Percentiles rank a stretch among this genome's conserved stretches.
Conservation (phyloP, 495 filamentous ascomycete species). For the Tirmania nivea region DNA sequence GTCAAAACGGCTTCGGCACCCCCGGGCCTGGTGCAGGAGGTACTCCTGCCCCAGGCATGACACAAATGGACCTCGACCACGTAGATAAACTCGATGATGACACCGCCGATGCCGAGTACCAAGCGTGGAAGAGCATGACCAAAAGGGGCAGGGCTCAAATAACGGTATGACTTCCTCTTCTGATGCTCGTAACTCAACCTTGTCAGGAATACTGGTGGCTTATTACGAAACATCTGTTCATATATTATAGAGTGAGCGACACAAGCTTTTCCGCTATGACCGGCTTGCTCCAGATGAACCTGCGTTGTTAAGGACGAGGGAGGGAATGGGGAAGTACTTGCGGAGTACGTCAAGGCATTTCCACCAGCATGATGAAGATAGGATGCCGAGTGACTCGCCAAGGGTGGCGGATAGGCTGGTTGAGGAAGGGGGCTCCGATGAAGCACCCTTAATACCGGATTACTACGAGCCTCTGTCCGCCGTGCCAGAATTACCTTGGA, state of each 20-base stretch:
- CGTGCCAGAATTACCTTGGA: conserved; percentile 60
- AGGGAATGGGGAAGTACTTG: conserved; percentile 33
- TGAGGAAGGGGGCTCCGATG: conserved; percentile 39
- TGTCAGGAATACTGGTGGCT: neutral
- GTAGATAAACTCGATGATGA: conserved; percentile 21
- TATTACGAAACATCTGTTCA: conserved; percentile 3
- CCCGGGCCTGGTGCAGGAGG: conserved; percentile 60
- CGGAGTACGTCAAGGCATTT: conserved; percentile 11
- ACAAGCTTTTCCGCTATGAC: conserved; percentile 64
- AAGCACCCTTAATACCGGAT: conserved; percentile 43
- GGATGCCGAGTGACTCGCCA: conserved; percentile 21
- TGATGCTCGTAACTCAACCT: neutral
- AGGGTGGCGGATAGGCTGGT: conserved; percentile 42
- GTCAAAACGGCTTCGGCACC: conserved; percentile 63
- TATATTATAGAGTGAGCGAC: conserved; percentile 32
- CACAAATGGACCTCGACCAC: conserved; percentile 29
- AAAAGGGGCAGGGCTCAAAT: conserved; percentile 76
- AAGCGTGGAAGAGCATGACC: conserved; percentile 96
- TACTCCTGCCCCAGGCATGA: conserved; percentile 17
- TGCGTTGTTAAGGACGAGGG: conserved; percentile 55
- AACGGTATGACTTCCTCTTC: conserved; percentile 34
- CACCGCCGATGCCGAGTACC: conserved; percentile 66
- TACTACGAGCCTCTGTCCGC: conserved; percentile 79
- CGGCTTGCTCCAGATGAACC: conserved; percentile 73
- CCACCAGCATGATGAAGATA: neutral